phyloP scores from a whole-genome alignment of 495 filamentous ascomycete species.

The Xanthoparmelia taractica region DNA sequence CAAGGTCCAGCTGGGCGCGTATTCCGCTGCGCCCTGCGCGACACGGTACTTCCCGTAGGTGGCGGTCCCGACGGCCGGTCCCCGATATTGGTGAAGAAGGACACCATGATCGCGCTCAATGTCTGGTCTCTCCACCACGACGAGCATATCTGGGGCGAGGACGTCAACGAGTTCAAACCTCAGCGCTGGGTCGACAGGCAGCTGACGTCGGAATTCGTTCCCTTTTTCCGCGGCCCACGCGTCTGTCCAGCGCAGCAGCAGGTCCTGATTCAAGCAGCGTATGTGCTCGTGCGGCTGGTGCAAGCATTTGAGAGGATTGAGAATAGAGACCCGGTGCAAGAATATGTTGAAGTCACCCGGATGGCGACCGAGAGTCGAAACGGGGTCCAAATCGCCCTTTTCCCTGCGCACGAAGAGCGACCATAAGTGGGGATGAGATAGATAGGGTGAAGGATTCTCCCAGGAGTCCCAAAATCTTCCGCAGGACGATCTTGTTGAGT shows the following conservation, averaged over 20 bases:
- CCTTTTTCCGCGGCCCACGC: constrained; percentile 56
- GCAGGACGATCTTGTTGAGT: too few relatives aligned
- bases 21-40: constrained; percentile 39
- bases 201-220: constrained; percentile 50
- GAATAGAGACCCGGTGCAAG: constrained; percentile 18
- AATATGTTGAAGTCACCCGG: neutral
- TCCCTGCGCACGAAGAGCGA: too few relatives aligned
- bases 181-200: constrained; percentile 23
- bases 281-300: constrained; percentile 41
- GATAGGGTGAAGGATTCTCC: too few relatives aligned
- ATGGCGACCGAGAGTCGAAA: neutral
- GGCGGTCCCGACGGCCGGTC: constrained; percentile 43
- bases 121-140: constrained; percentile 30
- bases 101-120: constrained; percentile 24
- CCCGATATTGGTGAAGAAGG: constrained; percentile 41
- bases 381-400: neutral
- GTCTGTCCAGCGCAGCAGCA: constrained; percentile 50
- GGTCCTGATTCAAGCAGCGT: constrained; percentile 52
- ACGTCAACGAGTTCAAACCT: constrained; percentile 26
- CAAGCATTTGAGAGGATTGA: constrained; percentile 32
- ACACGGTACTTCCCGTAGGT: constrained; percentile 46
- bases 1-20: constrained; percentile 53
- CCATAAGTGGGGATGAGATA: too few relatives aligned
- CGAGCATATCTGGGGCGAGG: constrained; percentile 31
- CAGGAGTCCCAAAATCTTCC: too few relatives aligned